Evolutionary conservation across 176 grass and related monocot genomes (phyloP).

Genomic region (maize (Zea mays)): DNA sequence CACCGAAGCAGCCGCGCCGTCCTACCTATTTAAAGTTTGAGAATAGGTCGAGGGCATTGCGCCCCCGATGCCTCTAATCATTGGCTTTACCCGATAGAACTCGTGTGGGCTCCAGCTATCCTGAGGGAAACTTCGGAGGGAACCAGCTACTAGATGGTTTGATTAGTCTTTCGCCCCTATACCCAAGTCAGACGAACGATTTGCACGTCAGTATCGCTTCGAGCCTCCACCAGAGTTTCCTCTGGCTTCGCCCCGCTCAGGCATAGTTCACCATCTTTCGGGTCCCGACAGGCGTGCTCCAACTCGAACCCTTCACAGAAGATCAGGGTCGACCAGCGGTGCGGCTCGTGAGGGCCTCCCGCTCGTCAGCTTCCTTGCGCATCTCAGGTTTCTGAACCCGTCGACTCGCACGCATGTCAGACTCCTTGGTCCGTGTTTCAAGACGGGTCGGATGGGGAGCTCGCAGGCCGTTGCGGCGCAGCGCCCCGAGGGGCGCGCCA

Average conservation of each 20-base stretch:
- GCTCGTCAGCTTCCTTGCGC: too few relatives aligned
- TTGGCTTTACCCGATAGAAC: too few relatives aligned
- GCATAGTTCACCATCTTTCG: slow-evolving; percentile 88
- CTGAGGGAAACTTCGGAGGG: slow-evolving; percentile 77
- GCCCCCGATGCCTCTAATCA: too few relatives aligned
- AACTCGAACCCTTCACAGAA: slow-evolving; percentile 61
- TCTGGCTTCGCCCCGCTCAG: slow-evolving; percentile 50
- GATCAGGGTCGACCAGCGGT: slow-evolving; percentile 53
- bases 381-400: too few relatives aligned
- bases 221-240: slow-evolving; percentile 74
- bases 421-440: too few relatives aligned
- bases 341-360: background rate
- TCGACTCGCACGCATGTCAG: too few relatives aligned
- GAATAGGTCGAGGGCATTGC: too few relatives aligned
- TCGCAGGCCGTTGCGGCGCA: too few relatives aligned
- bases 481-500: too few relatives aligned
- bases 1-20: too few relatives aligned
- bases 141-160: slow-evolving; percentile 73
- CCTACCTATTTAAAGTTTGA: too few relatives aligned
- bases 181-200: slow-evolving; percentile 26
- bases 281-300: slow-evolving; percentile 66
- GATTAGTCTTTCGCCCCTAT: slow-evolving; percentile 60
- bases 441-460: too few relatives aligned
- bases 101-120: slow-evolving; percentile 56
- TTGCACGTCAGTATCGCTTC: slow-evolving; percentile 56